Evolutionary conservation across 495 filamentous ascomycete genomes (phyloP).

Genomic region (Talaromyces wortmannii): DNA sequence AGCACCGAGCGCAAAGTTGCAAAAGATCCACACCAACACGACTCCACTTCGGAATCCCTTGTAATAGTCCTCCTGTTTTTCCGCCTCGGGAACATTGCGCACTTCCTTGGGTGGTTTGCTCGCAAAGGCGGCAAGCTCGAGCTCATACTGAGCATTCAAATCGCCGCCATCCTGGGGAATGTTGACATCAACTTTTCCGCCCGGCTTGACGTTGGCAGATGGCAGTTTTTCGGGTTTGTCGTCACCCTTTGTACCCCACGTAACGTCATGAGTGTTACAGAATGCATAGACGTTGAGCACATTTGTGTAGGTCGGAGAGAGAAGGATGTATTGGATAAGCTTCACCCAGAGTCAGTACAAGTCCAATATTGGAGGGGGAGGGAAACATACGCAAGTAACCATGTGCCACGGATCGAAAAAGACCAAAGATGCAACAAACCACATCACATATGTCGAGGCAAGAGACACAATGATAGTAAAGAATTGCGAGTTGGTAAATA

Average conservation of each 20-base stretch:
- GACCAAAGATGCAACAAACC: slow-evolving; percentile 83
- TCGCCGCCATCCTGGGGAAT: slow-evolving; percentile 81
- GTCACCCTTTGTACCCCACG: slow-evolving; percentile 95
- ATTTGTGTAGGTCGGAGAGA: slow-evolving; percentile 94
- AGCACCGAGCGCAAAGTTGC: slow-evolving; percentile 83
- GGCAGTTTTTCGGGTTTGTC: slow-evolving; percentile 81
- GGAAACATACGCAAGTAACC: slow-evolving; percentile 64
- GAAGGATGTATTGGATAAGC: slow-evolving; percentile 93
- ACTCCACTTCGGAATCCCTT: slow-evolving; percentile 88
- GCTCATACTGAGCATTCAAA: slow-evolving; percentile 90
- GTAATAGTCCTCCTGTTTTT: slow-evolving; percentile 97
- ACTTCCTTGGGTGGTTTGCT: slow-evolving; percentile 65
- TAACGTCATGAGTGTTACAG: slow-evolving; percentile 96
- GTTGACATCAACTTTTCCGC: slow-evolving; percentile 89
- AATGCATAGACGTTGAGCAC: slow-evolving; percentile 97
- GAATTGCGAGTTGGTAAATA: slow-evolving; percentile 86
- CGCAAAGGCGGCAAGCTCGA: slow-evolving; percentile 69
- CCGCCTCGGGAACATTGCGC: slow-evolving; percentile 49
- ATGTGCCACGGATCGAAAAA: slow-evolving; percentile 99
- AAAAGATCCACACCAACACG: slow-evolving; percentile 94
- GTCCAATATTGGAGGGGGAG: background rate
- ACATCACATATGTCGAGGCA: slow-evolving; percentile 87
- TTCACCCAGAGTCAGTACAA: slow-evolving; percentile 14
- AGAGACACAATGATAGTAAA: slow-evolving; percentile 90
- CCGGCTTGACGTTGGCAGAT: slow-evolving; percentile 74